Percentiles rank a stretch among this genome's conserved stretches.
These are phyloP conservation scores for Draba incana DNA, from an alignment of 345 rosid species.

Conservation along the genomic window DNA sequence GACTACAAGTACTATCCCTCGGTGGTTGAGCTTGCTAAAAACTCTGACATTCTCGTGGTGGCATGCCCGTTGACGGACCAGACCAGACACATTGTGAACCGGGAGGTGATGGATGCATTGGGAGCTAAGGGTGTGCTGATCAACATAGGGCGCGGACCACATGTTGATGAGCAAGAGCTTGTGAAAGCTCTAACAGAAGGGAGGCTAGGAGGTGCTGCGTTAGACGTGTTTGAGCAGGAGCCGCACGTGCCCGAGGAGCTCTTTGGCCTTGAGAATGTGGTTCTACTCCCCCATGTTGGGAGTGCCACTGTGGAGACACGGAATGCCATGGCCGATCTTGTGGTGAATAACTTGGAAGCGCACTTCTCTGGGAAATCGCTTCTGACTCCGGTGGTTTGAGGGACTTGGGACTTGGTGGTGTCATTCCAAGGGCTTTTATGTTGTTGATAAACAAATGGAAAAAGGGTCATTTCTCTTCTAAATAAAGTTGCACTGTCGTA, in stretches of 20 bases:
- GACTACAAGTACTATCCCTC: constrained; percentile 59
- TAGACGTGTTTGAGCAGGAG: constrained; percentile 64
- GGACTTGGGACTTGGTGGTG: neutral
- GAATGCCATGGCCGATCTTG: constrained; percentile 59
- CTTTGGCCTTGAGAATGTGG: constrained; percentile 62
- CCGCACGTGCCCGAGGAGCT: constrained; percentile 65
- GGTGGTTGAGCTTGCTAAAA: constrained; percentile 58
- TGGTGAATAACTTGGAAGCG: constrained; percentile 57
- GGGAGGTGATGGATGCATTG: constrained; percentile 64
- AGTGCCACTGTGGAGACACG: constrained; percentile 60
- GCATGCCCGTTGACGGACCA: constrained; percentile 63
- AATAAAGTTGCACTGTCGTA: constrained; percentile 14
- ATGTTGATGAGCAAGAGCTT: constrained; percentile 64
- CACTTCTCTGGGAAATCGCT: constrained; percentile 51
- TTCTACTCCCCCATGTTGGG: constrained; percentile 70
- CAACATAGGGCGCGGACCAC: constrained; percentile 66
- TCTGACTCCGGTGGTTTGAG: constrained; percentile 53
- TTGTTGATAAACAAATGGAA: neutral
- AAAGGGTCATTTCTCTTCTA: constrained; percentile 9
- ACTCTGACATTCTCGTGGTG: constrained; percentile 63
- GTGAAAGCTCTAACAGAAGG: constrained; percentile 67
- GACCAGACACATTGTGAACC: constrained; percentile 58
- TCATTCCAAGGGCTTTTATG: constrained; percentile 7
- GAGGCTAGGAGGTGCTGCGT: constrained; percentile 66
- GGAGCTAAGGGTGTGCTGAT: constrained; percentile 73